Conservation (phyloP, 2,329 filamentous ascomycete genomes). For the Diplocarpon rosae region DNA sequence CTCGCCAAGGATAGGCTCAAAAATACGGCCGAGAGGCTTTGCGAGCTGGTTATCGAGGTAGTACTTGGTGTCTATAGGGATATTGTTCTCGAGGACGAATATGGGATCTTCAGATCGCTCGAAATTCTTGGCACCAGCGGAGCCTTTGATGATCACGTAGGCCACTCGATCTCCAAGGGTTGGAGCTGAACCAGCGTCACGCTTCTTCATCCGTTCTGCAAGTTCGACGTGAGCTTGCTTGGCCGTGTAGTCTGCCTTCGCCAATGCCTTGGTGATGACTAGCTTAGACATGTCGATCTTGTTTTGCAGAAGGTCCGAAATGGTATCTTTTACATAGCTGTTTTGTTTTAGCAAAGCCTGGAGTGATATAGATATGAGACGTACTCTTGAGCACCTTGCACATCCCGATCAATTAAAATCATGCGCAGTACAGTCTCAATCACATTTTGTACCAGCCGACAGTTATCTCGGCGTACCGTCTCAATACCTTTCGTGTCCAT, state of each 20-base stretch:
- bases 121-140: constrained; percentile 84
- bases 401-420: constrained; percentile 88
- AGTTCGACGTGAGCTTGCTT: constrained; percentile 97
- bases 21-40: constrained; percentile 88
- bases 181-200: constrained; percentile 87
- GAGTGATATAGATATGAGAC: constrained; percentile 27
- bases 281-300: constrained; percentile 98
- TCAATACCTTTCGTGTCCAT: constrained; percentile 99
- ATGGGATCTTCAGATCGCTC: constrained; percentile 96
- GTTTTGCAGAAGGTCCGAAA: constrained; percentile 90
- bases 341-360: constrained; percentile 20
- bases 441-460: constrained; percentile 86
- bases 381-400: constrained; percentile 86
- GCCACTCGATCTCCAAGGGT: constrained; percentile 90
- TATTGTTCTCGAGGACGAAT: constrained; percentile 92
- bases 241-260: constrained; percentile 78
- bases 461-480: constrained; percentile 94
- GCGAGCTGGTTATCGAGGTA: constrained; percentile 97
- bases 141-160: constrained; percentile 93
- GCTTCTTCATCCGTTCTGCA: constrained; percentile 92
- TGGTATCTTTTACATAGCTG: constrained; percentile 93
- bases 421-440: constrained; percentile 95
- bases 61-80: constrained; percentile 96
- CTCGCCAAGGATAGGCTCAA: constrained; percentile 93
- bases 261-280: constrained; percentile 94